These are phyloP conservation scores for Suillus discolor DNA, from an alignment of 768 basidiomycete species.

Conservation along the genomic window DNA sequence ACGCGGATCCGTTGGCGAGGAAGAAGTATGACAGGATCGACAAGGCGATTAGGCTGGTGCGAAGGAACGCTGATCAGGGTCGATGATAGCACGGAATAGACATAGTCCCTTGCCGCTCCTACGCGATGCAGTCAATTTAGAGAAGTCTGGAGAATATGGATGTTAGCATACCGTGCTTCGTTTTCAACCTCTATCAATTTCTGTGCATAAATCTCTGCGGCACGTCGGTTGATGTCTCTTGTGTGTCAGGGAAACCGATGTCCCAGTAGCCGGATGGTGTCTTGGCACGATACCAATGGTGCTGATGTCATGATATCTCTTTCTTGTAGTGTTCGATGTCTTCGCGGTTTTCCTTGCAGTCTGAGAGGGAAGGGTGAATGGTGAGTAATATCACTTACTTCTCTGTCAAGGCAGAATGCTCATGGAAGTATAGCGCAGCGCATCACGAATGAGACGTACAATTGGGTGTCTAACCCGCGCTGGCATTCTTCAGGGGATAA, in stretches of 20 bases:
- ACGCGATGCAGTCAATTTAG: slow-evolving; percentile 12
- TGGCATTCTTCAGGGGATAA: slow-evolving; percentile 68
- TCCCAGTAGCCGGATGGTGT: slow-evolving; percentile 91
- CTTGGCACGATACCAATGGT: slow-evolving; percentile 66
- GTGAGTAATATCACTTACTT: slow-evolving; percentile 29
- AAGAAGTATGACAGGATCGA: too few relatives aligned
- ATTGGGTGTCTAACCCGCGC: slow-evolving; percentile 68
- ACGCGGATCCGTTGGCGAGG: too few relatives aligned
- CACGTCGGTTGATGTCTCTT: slow-evolving; percentile 80
- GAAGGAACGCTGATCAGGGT: too few relatives aligned
- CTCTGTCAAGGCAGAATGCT: slow-evolving; percentile 6
- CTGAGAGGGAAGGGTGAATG: slow-evolving; percentile 46
- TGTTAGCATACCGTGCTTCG: slow-evolving; percentile 56
- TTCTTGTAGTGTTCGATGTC: slow-evolving; percentile 58
- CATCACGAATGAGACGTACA: slow-evolving; percentile 75
- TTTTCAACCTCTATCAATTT: slow-evolving; percentile 61
- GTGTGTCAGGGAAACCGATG: slow-evolving; percentile 88
- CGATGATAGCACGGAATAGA: too few relatives aligned
- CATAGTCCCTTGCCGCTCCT: slow-evolving; percentile 19
- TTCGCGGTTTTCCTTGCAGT: slow-evolving; percentile 36
- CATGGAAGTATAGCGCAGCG: slow-evolving; percentile 34
- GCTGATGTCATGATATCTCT: slow-evolving; percentile 70
- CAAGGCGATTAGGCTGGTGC: too few relatives aligned
- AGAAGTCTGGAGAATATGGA: background rate
- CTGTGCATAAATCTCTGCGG: slow-evolving; percentile 68